Evolutionary conservation across 352 stramenopile genomes (phyloP).

Genomic region (Phytophthora syringae): DNA sequence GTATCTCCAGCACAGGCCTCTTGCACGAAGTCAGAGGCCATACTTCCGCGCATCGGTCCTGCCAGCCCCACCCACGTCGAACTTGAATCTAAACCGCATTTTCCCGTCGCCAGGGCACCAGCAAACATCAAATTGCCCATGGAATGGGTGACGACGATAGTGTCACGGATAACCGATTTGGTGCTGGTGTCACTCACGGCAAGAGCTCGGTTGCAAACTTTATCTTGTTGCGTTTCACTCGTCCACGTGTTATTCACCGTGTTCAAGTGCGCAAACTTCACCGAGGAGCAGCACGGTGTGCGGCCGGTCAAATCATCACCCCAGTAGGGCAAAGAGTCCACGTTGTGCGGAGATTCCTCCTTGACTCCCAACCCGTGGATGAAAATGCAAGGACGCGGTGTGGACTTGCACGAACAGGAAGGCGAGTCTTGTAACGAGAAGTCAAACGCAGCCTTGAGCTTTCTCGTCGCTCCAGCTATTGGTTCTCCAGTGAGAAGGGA

Average conservation of each 20-base stretch:
- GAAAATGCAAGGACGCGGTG: constrained; percentile 25
- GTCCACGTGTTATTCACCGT: constrained; percentile 27
- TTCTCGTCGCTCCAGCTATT: background rate
- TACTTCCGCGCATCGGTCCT: constrained; percentile 27
- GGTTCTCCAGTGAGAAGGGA: constrained; percentile 13
- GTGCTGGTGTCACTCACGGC: constrained; percentile 18
- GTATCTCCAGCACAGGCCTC: constrained; percentile 19
- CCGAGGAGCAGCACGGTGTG: constrained; percentile 24
- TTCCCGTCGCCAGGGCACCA: constrained; percentile 25
- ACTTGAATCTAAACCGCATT: constrained; percentile 27
- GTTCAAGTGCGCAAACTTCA: constrained; percentile 23
- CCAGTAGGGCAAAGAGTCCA: constrained; percentile 25
- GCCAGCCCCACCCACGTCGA: constrained; percentile 42
- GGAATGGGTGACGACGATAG: constrained; percentile 28
- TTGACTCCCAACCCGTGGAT: constrained; percentile 25
- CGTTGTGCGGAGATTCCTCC: constrained; percentile 13
- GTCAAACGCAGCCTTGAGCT: constrained; percentile 21
- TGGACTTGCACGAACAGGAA: constrained; percentile 27
- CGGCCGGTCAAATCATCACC: constrained; percentile 17
- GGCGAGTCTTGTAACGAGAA: constrained; percentile 18
- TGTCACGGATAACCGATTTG: constrained; percentile 15
- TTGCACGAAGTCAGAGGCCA: constrained; percentile 30
- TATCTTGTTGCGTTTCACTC: constrained; percentile 9
- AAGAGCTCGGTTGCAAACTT: constrained; percentile 27
- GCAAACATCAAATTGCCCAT: constrained; percentile 34